Conservation (phyloP, 2,329 filamentous ascomycete species). For the Diaporthe batatas region DNA sequence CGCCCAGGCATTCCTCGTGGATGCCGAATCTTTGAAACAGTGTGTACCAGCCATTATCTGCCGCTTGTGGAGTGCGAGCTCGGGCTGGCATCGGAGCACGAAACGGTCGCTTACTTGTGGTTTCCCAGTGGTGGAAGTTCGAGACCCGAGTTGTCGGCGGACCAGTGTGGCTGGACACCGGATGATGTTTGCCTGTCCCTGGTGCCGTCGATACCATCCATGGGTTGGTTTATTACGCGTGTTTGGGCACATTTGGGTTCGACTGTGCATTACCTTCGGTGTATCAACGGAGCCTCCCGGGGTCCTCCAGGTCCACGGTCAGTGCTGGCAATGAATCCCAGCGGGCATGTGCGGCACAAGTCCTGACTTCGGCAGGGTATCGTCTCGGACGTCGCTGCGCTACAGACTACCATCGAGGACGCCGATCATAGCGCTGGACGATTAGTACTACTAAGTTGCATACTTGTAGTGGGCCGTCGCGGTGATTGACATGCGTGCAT, state of each 20-base stretch:
- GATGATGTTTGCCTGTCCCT: constrained; percentile 18
- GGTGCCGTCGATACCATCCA: neutral
- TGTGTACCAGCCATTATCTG: constrained; percentile 18
- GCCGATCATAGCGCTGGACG: constrained; percentile 23
- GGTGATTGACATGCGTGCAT: constrained; percentile 6
- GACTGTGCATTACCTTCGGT: neutral
- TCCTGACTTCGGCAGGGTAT: constrained; percentile 11
- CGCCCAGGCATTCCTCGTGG: constrained; percentile 15
- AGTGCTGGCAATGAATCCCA: neutral
- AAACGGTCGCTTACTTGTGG: constrained; percentile 8
- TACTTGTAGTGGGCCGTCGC: constrained; percentile 15
- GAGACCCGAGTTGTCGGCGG: constrained; percentile 16
- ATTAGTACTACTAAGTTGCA: constrained; percentile 24
- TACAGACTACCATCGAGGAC: neutral
- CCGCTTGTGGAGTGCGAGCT: neutral
- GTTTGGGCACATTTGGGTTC: constrained; percentile 2
- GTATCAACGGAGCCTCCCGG: constrained; percentile 23
- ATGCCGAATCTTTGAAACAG: constrained; percentile 33
- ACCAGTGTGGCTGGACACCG: constrained; percentile 32
- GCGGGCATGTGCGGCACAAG: constrained; percentile 23
- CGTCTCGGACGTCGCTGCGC: constrained; percentile 23
- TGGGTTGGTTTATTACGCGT: constrained; percentile 27
- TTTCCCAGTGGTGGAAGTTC: constrained; percentile 32
- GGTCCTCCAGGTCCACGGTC: constrained; percentile 1
- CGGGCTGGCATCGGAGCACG: constrained; percentile 14